Base-by-base conservation (phyloP, 768 basidiomycete genomes). In the Nidularia pulvinata region DNA sequence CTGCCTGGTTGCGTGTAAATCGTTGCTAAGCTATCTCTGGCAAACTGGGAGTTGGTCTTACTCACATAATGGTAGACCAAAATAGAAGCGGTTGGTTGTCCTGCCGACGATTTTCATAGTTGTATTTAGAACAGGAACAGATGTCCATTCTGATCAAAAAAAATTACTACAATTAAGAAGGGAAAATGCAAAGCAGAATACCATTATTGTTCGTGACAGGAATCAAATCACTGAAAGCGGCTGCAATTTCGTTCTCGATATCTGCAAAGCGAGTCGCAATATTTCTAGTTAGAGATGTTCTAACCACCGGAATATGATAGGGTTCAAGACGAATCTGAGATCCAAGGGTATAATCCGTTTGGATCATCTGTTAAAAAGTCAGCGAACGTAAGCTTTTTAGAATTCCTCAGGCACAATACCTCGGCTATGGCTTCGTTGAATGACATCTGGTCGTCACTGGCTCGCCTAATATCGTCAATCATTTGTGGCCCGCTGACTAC, bases 31-130 rank as follows among this genome's bases (percentile, higher is more conserved):
- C 37, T 39, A 7, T 7, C 7, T 39, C 37, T 39, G 9, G n/a
- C n/a, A n/a, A 7, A 7, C n/a, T 22, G 37, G n/a, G n/a, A n/a
- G 19, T 7, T 46, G 22, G 45, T 11, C 7, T 13, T 6, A 61
- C 73, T 6, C 44, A 77, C 78, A 78, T 1, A 72, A 43, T 1
- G 78, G 76, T 25, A 69, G 59, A 0, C 79, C 81, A 3, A 82
- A 74, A 47, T 81, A 77, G 0, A 70, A 39, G 13, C 80, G 70
- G 52, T 75, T 79, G 49, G 59, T 73, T 1, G 64, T 59, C 39
- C 78, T 68, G 33, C 70, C 68, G 11, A 81, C 60, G 10, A 80
- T 58, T 19, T 65, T 36, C 53, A 61, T 67, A 2, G 69, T 56
- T 0, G 51, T 57, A 0, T 60, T 50, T 3, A 69, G 43, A 1